These are phyloP conservation scores for Phialocephala sp. DNA, from an alignment of 2,329 filamentous ascomycete genomes.

Conservation along the genomic window DNA sequence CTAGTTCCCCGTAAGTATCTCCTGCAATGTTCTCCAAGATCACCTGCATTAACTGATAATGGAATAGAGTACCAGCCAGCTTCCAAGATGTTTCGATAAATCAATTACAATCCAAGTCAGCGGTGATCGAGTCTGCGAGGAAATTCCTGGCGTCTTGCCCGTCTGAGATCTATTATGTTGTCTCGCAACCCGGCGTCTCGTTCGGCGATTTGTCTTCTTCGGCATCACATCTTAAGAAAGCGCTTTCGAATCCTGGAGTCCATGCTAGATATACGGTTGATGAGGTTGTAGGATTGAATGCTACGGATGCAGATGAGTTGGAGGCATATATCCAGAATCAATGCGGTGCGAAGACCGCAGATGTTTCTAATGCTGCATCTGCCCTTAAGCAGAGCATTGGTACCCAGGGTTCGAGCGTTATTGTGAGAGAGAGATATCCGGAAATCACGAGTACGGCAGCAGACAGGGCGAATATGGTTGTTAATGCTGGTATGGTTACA, in stretches of 20 bases:
- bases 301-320: slow-evolving; percentile 49
- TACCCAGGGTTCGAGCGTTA: slow-evolving; percentile 25
- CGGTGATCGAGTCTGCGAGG: slow-evolving; percentile 33
- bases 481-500: slow-evolving; percentile 52
- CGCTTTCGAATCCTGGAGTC: slow-evolving; percentile 28
- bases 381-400: background rate
- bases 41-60: background rate
- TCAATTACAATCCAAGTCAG: slow-evolving; percentile 35
- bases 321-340: slow-evolving; percentile 51
- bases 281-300: slow-evolving; percentile 59
- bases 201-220: slow-evolving; percentile 67
- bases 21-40: background rate
- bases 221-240: slow-evolving; percentile 55
- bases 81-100: slow-evolving; percentile 19
- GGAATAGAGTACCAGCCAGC: slow-evolving; percentile 6
- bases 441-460: slow-evolving; percentile 47
- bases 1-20: slow-evolving; percentile 52
- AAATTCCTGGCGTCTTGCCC: slow-evolving; percentile 70
- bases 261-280: slow-evolving; percentile 48
- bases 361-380: slow-evolving; percentile 5
- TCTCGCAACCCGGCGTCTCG: slow-evolving; percentile 77
- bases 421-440: slow-evolving; percentile 42
- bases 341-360: slow-evolving; percentile 49
- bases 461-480: slow-evolving; percentile 53
- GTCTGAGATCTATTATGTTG: slow-evolving; percentile 76